Percentiles rank a stretch among this genome's conserved stretches.
These are phyloP conservation scores for Lipomyces orientalis DNA, from an alignment of 805 yeast species.

Conservation along the genomic window DNA sequence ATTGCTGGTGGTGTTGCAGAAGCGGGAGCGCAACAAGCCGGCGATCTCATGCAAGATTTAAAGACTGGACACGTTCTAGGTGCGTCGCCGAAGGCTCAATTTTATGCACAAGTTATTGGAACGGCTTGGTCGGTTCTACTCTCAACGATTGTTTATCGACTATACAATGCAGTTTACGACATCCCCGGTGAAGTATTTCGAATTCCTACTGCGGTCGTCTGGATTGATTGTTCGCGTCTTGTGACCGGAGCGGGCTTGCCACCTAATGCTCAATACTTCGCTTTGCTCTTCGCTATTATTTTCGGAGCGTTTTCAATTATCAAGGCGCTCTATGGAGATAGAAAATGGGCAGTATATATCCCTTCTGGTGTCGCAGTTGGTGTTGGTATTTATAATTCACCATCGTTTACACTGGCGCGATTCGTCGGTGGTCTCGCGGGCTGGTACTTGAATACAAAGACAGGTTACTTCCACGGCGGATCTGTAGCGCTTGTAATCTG, in stretches of 20 bases:
- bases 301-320: constrained; percentile 64
- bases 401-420: constrained; percentile 91
- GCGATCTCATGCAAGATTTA: constrained; percentile 95
- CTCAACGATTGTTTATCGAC: constrained; percentile 79
- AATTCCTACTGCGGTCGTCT: constrained; percentile 92
- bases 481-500: constrained; percentile 81
- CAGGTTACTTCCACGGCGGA: constrained; percentile 13
- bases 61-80: constrained; percentile 92
- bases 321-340: constrained; percentile 44
- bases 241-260: constrained; percentile 93
- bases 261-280: constrained; percentile 71
- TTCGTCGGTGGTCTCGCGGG: constrained; percentile 86
- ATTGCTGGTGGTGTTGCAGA: constrained; percentile 98
- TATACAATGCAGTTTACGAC: constrained; percentile 80
- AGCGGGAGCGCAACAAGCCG: constrained; percentile 99
- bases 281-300: constrained; percentile 69
- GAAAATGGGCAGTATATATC: constrained; percentile 53
- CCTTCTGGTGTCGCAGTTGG: constrained; percentile 99
- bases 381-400: constrained; percentile 91
- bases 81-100: constrained; percentile 92
- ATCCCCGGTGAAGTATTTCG: constrained; percentile 84
- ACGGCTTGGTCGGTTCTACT: constrained; percentile 81
- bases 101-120: constrained; percentile 87
- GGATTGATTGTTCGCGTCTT: constrained; percentile 94
- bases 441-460: constrained; percentile 43